Percentiles rank a stretch among this genome's conserved stretches.
Evolutionary conservation across 345 rosid genomes (phyloP).

Genomic region (Linum tenue): DNA sequence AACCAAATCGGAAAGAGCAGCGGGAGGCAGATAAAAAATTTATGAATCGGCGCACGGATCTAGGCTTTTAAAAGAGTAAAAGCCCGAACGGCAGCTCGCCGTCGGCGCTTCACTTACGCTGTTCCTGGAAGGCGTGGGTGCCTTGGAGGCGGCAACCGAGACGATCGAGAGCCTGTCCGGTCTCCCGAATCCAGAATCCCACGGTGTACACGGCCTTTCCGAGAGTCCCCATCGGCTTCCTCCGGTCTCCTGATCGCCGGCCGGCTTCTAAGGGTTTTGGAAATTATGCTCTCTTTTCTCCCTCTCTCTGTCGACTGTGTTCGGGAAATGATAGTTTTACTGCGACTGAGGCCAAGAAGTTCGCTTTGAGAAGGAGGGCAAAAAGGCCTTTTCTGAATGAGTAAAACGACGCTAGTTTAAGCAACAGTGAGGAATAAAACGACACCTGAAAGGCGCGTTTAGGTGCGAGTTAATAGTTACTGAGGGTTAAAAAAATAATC

Average conservation of each 20-base stretch:
- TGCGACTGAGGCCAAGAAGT: background rate
- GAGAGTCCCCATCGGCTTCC: conserved; percentile 60
- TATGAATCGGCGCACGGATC: background rate
- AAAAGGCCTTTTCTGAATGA: no score
- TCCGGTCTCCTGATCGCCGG: background rate
- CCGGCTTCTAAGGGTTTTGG: background rate
- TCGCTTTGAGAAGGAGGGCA: no score
- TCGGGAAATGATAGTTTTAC: background rate
- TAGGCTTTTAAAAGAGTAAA: background rate
- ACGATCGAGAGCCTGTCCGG: conserved; percentile 89
- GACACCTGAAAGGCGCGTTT: no score
- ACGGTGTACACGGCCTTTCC: conserved; percentile 80
- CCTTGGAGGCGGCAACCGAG: conserved; percentile 93
- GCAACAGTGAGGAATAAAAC: no score
- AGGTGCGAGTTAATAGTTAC: no score
- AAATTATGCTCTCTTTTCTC: background rate
- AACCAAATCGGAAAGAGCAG: background rate
- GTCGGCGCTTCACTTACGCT: conserved; percentile 32
- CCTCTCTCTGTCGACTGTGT: background rate
- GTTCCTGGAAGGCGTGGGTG: conserved; percentile 66
- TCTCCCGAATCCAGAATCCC: conserved; percentile 95
- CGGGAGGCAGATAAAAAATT: background rate
- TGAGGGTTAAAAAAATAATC: no score
- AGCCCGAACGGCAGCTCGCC: background rate
- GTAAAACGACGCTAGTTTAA: no score